Evolutionary conservation across 2,329 filamentous ascomycete species (phyloP).

Genomic region (Cercospora sp.): DNA sequence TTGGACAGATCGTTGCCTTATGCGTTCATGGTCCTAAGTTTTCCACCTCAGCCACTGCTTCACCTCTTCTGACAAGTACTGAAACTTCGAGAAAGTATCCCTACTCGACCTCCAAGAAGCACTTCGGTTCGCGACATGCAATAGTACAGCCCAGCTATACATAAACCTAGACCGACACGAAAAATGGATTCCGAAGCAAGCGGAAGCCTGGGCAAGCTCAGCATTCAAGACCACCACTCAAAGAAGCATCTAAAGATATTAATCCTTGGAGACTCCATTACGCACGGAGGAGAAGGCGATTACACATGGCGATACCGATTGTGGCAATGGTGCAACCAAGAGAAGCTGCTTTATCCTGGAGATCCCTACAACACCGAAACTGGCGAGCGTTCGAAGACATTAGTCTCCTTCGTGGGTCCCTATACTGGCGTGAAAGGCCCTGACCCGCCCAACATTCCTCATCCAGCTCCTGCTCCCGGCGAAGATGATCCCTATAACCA

Average conservation of each 20-base stretch:
- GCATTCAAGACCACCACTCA: neutral
- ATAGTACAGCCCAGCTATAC: neutral
- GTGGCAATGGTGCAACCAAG: conserved; percentile 42
- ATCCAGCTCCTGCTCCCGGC: conserved; percentile 18
- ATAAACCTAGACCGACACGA: neutral
- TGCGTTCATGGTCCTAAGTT: neutral
- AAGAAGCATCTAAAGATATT: conserved; percentile 21
- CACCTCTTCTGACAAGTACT: neutral
- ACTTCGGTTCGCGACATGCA: neutral
- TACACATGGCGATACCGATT: conserved; percentile 49
- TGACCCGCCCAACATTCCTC: conserved; percentile 32
- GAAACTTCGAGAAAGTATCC: neutral
- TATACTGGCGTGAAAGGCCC: conserved; percentile 42
- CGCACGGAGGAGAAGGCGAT: conserved; percentile 41
- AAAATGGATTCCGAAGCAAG: neutral
- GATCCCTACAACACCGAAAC: neutral
- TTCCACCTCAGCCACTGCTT: neutral
- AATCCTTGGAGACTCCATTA: conserved; percentile 33
- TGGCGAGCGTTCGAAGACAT: conserved; percentile 25
- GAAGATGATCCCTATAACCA: conserved; percentile 9
- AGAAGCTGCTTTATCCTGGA: neutral
- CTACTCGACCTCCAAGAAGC: neutral
- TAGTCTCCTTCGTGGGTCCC: conserved; percentile 37
- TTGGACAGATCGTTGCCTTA: conserved; percentile 13
- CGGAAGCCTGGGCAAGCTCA: neutral